These are phyloP conservation scores for Trichosphaerium sp. DNA, from an alignment of 78 protist genomes.

Conservation along the genomic window DNA sequence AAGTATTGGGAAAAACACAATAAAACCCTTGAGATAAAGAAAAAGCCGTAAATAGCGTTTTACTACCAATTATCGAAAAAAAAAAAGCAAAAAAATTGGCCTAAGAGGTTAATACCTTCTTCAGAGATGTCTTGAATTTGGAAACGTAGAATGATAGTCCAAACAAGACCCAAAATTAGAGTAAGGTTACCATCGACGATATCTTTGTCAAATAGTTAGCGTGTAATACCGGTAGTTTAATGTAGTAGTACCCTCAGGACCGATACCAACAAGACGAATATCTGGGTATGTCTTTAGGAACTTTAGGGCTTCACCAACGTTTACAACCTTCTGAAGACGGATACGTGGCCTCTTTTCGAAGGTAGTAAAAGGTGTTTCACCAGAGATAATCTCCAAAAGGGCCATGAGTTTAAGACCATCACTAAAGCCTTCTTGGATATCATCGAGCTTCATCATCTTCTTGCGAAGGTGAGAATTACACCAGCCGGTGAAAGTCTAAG, in stretches of 20 bases:
- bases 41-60: too few relatives aligned
- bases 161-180: constrained; percentile 62
- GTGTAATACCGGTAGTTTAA: too few relatives aligned
- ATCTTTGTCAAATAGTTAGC: too few relatives aligned
- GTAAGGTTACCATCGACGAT: constrained; percentile 54
- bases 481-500: constrained; percentile 82
- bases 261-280: constrained; percentile 59
- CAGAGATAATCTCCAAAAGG: constrained; percentile 66
- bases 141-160: constrained; percentile 58
- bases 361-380: too few relatives aligned
- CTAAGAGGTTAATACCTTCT: constrained; percentile 1
- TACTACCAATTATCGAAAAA: too few relatives aligned
- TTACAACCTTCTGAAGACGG: constrained; percentile 57
- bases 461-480: constrained; percentile 65
- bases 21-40: too few relatives aligned
- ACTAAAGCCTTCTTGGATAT: constrained; percentile 47
- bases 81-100: too few relatives aligned
- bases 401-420: constrained; percentile 63
- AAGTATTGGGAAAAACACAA: too few relatives aligned
- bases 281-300: constrained; percentile 43
- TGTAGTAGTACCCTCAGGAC: constrained; percentile 39
- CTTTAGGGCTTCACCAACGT: constrained; percentile 28
- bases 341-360: constrained; percentile 30
- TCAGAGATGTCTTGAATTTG: constrained; percentile 53
- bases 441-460: constrained; percentile 42